These are phyloP conservation scores for Gossypium sturtianum DNA, from an alignment of 345 rosid species.

Conservation along the genomic window DNA sequence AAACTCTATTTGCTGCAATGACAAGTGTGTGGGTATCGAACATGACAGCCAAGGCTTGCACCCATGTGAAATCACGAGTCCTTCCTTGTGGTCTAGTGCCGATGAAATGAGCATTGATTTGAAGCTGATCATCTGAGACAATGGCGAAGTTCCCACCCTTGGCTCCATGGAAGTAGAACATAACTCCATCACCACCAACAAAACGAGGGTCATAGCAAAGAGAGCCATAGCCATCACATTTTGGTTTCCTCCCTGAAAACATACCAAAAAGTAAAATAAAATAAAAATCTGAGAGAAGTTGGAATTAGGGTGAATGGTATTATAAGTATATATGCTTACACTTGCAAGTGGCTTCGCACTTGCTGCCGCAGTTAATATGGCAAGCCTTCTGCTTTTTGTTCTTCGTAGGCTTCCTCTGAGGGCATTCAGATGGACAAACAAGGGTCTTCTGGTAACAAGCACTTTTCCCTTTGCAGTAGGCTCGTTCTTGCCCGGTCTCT, in stretches of 20 bases:
- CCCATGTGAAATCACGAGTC: conserved; percentile 70
- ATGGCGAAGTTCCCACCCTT: conserved; percentile 63
- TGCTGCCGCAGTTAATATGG: conserved; percentile 70
- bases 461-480: conserved; percentile 52
- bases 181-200: conserved; percentile 71
- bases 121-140: conserved; percentile 55
- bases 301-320: not conserved
- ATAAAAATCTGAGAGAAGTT: not conserved
- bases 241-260: conserved; percentile 43
- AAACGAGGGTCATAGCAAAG: conserved; percentile 79
- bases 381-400: conserved; percentile 59
- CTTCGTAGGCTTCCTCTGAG: conserved; percentile 50
- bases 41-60: conserved; percentile 56
- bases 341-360: conserved; percentile 79
- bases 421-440: conserved; percentile 65
- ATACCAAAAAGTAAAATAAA: not conserved
- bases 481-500: conserved; percentile 42
- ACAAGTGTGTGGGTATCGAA: conserved; percentile 50
- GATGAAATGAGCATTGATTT: conserved; percentile 64
- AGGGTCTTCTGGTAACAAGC: conserved; percentile 42
- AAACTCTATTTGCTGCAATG: conserved; percentile 46
- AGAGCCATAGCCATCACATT: conserved; percentile 53
- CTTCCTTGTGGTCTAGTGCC: conserved; percentile 53
- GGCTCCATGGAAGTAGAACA: conserved; percentile 77
- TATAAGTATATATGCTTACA: conserved; percentile 31